A percentile compares a stretch with the other conserved stretches of the same genome.
phyloP scores from a whole-genome alignment of 768 basidiomycete genomes.

The Melanogaster broomeanus region DNA sequence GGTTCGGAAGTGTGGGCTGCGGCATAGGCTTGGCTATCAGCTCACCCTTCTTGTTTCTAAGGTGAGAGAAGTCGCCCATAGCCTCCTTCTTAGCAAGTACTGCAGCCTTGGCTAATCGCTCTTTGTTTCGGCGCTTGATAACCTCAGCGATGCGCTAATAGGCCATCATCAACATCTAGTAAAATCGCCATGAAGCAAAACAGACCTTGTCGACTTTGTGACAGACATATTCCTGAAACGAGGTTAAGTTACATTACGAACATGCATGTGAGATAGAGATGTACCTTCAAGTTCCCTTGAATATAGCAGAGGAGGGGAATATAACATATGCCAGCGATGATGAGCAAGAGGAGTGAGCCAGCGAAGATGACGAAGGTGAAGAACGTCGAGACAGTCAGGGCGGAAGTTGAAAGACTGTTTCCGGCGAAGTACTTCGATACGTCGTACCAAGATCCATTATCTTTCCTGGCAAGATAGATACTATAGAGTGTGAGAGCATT shows the following conservation, averaged over 20 bases:
- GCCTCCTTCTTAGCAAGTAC: slow-evolving; percentile 90
- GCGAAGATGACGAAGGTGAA: slow-evolving; percentile 89
- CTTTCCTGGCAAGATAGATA: slow-evolving; percentile 65
- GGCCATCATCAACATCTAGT: slow-evolving; percentile 9
- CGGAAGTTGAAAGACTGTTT: slow-evolving; percentile 76
- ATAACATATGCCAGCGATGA: slow-evolving; percentile 85
- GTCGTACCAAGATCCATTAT: slow-evolving; percentile 62
- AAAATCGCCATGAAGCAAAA: slow-evolving; percentile 2
- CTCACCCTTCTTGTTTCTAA: slow-evolving; percentile 93
- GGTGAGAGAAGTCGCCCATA: slow-evolving; percentile 84
- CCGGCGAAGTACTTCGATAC: slow-evolving; percentile 77
- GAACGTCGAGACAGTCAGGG: slow-evolving; percentile 83
- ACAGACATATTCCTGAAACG: slow-evolving; percentile 86
- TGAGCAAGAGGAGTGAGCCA: slow-evolving; percentile 78
- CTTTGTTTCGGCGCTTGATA: slow-evolving; percentile 88
- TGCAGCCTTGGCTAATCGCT: slow-evolving; percentile 78
- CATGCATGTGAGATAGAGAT: slow-evolving; percentile 8
- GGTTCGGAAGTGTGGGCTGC: slow-evolving; percentile 92
- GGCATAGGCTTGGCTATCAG: slow-evolving; percentile 77
- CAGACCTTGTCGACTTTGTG: slow-evolving; percentile 97
- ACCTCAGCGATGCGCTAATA: slow-evolving; percentile 86
- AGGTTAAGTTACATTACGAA: slow-evolving; percentile 6
- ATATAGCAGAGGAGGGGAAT: slow-evolving; percentile 95
- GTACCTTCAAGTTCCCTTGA: slow-evolving; percentile 93
- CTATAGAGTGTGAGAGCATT: slow-evolving; percentile 97